Conservation (phyloP, 2,329 filamentous ascomycete species). For the Cladophialophora immunda region DNA sequence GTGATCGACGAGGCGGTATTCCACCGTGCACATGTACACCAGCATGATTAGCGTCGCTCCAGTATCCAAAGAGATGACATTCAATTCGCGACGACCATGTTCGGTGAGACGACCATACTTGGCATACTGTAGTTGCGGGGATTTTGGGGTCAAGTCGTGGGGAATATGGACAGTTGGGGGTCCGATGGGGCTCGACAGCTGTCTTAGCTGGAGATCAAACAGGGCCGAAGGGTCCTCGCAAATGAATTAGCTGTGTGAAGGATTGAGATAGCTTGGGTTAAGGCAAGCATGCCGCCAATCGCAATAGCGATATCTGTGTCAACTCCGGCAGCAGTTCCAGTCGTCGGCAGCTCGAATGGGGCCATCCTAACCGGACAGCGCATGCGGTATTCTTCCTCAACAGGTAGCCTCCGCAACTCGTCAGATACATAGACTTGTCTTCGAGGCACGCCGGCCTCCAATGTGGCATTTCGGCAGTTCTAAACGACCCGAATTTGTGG, state of each 20-base stretch:
- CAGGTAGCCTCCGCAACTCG: background rate
- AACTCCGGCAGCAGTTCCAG: background rate
- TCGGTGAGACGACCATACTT: conserved; percentile 2
- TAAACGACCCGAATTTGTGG: background rate
- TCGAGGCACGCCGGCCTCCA: background rate
- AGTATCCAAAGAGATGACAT: background rate
- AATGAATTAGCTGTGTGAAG: conserved; percentile 2
- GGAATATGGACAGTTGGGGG: conserved; percentile 9
- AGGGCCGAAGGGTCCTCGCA: background rate
- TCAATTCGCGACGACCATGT: conserved; percentile 6
- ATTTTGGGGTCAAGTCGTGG: conserved; percentile 20
- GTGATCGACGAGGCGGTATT: conserved; percentile 25
- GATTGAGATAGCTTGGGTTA: background rate
- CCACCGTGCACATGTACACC: conserved; percentile 16
- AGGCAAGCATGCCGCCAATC: conserved; percentile 8
- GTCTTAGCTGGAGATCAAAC: background rate
- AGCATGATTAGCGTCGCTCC: conserved; percentile 9
- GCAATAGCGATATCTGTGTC: background rate
- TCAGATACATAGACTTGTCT: background rate
- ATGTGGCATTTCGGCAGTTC: background rate
- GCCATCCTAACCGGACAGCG: background rate
- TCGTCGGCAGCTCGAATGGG: background rate
- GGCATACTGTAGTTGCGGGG: conserved; percentile 11
- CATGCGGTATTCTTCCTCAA: background rate
- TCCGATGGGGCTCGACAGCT: background rate